These are phyloP conservation scores for Trichoderma endophyticum DNA, from an alignment of 2,329 filamentous ascomycete genomes.

Conservation along the genomic window DNA sequence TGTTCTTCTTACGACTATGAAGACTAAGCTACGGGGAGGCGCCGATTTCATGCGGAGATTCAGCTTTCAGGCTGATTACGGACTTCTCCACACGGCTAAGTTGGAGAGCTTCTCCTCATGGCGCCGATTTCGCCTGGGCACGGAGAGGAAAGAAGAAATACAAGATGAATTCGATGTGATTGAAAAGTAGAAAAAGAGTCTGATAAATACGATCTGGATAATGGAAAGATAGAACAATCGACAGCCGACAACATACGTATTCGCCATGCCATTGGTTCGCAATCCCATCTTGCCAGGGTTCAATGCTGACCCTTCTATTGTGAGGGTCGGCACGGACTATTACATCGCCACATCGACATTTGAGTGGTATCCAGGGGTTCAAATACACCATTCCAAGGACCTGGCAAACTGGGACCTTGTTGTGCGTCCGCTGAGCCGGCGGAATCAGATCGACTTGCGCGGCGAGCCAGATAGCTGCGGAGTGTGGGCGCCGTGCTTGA, in stretches of 20 bases:
- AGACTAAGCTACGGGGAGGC: neutral
- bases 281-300: constrained; percentile 58
- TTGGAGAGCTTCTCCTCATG: constrained; percentile 4
- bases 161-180: neutral
- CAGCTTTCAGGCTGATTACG: neutral
- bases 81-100: constrained; percentile 14
- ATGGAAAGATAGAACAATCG: neutral
- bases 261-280: constrained; percentile 44
- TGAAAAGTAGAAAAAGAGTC: neutral
- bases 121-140: neutral
- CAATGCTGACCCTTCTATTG: constrained; percentile 53
- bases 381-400: constrained; percentile 53
- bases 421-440: constrained; percentile 46
- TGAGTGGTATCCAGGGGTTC: constrained; percentile 54
- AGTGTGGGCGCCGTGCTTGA: constrained; percentile 64
- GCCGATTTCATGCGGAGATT: neutral
- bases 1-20: neutral
- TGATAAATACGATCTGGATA: neutral
- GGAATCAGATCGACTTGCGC: constrained; percentile 53
- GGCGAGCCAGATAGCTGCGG: constrained; percentile 59
- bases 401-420: constrained; percentile 52
- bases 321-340: constrained; percentile 51
- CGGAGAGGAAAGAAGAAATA: neutral
- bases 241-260: neutral
- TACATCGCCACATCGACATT: constrained; percentile 56